Conservation (phyloP, 805 yeast species). For the Candida insectalens region DNA sequence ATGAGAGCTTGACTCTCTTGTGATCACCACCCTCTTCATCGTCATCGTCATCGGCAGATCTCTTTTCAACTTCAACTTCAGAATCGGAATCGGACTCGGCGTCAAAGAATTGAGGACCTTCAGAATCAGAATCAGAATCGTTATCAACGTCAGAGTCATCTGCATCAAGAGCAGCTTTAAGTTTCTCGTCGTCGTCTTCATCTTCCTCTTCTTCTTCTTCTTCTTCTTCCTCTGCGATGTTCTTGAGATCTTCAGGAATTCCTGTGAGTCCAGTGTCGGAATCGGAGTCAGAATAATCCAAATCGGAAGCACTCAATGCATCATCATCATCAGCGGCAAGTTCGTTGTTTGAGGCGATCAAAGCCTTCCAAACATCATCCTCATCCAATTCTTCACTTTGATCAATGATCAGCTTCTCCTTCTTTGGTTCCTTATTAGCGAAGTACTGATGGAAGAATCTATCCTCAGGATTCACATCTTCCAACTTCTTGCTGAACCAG, state of each 20-base stretch:
- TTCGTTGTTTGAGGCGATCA: conserved; percentile 48
- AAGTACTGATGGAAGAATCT: conserved; percentile 82
- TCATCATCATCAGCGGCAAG: conserved; percentile 36
- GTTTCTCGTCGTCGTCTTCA: conserved; percentile 24
- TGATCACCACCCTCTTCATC: conserved; percentile 9
- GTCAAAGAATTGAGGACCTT: conserved; percentile 11
- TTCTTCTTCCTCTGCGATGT: conserved; percentile 19
- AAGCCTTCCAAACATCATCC: conserved; percentile 56
- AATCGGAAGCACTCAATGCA: conserved; percentile 29
- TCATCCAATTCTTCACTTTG: conserved; percentile 36
- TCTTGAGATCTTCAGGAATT: conserved; percentile 16
- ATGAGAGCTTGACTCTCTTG: conserved; percentile 43
- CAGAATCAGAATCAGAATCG: conserved; percentile 5
- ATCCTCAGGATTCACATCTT: conserved; percentile 77
- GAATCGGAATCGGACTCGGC: conserved; percentile 13
- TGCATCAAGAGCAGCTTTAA: background rate
- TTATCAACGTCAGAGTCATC: conserved; percentile 1
- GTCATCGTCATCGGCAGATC: conserved; percentile 11
- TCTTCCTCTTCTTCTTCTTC: conserved; percentile 26
- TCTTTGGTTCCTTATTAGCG: conserved; percentile 44
- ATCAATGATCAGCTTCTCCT: conserved; percentile 33
- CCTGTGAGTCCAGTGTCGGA: conserved; percentile 19
- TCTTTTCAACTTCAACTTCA: conserved; percentile 18
- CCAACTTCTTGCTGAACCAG: conserved; percentile 61
- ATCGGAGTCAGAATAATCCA: conserved; percentile 22